phyloP scores from a whole-genome alignment of 2,329 filamentous ascomycete genomes.

The Chalaropsis thielavioides region DNA sequence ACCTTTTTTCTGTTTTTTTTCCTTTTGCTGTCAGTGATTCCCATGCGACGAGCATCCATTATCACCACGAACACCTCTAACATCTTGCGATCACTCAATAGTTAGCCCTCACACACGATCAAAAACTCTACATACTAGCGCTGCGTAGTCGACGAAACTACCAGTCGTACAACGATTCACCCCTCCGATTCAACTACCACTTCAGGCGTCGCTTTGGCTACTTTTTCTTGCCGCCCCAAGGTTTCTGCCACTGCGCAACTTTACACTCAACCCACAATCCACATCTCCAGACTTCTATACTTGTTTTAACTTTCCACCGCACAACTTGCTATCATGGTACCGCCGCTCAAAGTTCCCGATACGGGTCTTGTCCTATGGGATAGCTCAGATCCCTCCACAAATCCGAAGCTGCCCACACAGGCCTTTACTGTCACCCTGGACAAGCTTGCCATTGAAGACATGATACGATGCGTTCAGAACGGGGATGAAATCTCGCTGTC shows the following conservation, averaged over 20 bases:
- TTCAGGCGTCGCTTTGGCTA: no score
- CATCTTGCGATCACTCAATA: not conserved
- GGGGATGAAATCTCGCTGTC: conserved; percentile 43
- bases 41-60: not conserved
- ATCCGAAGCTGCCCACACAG: conserved; percentile 34
- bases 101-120: not conserved
- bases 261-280: not conserved
- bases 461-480: conserved; percentile 45
- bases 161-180: not conserved
- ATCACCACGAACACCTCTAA: not conserved
- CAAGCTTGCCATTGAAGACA: conserved; percentile 44
- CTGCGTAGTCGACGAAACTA: not conserved
- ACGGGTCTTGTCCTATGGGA: conserved; percentile 40
- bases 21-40: not conserved
- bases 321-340: conserved; percentile 47
- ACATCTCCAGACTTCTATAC: not conserved
- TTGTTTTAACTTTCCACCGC: not conserved
- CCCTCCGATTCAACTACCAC: no score
- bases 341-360: conserved; percentile 40
- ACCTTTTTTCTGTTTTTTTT: not conserved
- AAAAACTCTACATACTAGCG: not conserved
- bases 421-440: conserved; percentile 44
- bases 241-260: not conserved
- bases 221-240: no score
- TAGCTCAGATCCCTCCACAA: conserved; percentile 30